Evolutionary conservation across 1,139 yeast species (phyloP), one percentile per base, ranked within the genome.

Genomic region (Hemisphaericaspora subhashii): DNA sequence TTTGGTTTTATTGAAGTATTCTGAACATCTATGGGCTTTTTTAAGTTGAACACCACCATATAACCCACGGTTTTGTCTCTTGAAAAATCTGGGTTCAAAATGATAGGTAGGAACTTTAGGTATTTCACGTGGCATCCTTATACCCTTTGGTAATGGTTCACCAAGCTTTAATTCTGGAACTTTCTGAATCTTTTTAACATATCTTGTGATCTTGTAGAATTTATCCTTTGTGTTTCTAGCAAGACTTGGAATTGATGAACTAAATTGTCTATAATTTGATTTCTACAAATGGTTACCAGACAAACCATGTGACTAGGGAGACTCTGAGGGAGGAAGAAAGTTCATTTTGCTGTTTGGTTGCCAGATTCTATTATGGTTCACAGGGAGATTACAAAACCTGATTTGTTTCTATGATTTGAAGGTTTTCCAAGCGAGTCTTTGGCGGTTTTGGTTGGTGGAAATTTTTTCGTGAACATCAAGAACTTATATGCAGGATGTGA

Each of bases 41-140:
- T 80, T 81, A 44, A 88, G 79, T 57, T 84, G 86, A 43, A 85
- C 78, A 13, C 97, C 98, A 17, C 98, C 98, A 59, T 78, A 90
- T 36, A 92, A 73, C 7, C 98, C 98, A 42, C 84, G 69, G 60
- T 90, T 87, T 52, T 90, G 83, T 62, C 90, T 84, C 60, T 89
- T 89, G 68, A 82, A 90, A 48, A 81, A 72, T 41, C 72, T 66
- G 3, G 96, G 73, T 46, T 86, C 90, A 60, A 83, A 90, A 38
- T 88, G 85, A 62, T 92, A 92, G 13, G 76, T 83, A 11, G 98
- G 98, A 54, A 76, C 76, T 41, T 68, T 55, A 26, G 72, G 66
- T 38, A 64, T 65, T 42, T 67, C 57, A 37, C 62, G 56, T 32
- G 89, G 87, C 40, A 83, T 64, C 43, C 61, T 45, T 17, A 64